Evolutionary conservation across 2,329 filamentous ascomycete genomes (phyloP), one percentile per base, ranked within the genome.

Genomic region (Stachybotrys chartarum): DNA sequence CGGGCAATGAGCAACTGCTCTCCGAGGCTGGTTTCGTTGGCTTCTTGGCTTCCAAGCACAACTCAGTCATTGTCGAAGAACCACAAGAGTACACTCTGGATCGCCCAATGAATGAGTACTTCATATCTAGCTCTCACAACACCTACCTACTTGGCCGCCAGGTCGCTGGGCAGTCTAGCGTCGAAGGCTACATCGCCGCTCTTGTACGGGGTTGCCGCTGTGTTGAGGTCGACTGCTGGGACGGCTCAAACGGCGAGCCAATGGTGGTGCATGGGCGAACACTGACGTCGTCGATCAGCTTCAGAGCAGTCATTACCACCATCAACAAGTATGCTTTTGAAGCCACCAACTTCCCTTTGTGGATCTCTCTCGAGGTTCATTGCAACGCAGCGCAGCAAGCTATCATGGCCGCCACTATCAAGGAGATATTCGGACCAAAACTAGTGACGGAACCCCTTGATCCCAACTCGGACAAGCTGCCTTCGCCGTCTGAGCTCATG

Each of bases 191-290:
- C 73, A 95, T 97, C 63, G 85, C 86, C 8, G 90, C 92, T 3
- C 80, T 99, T 7, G 86, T 90, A 59, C 87, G 90, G 57, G 92
- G 92, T 8, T 99, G 94, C 69, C 88, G 94, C 52, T 97, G 94
- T 70, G 87, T 99, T 50, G 94, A 99, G 73, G 91, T 99, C 53
- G 94, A 99, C 72, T 97, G 93, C 72, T 99, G 94, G 94, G 91
- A 99, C 71, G 94, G 94, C 16, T 81, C 83, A 53, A 88, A 96
- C 67, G 91, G 90, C 45, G 84, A 90, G 64, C 94, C 94, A 1
- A 84, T 91, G 54, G 94, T 99, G 35, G 91, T 90, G 58, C 94
- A 99, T 64, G 94, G 94, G 30, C 86, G 87, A 56, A 96, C 92
- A 0, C 80, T 95, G 71, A 97, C 94, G 0, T 93, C 85, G 12